A percentile compares a stretch with the other conserved stretches of the same genome.
Conservation (phyloP, 768 basidiomycete species). For the Gloeopeniophorella convolvens region DNA sequence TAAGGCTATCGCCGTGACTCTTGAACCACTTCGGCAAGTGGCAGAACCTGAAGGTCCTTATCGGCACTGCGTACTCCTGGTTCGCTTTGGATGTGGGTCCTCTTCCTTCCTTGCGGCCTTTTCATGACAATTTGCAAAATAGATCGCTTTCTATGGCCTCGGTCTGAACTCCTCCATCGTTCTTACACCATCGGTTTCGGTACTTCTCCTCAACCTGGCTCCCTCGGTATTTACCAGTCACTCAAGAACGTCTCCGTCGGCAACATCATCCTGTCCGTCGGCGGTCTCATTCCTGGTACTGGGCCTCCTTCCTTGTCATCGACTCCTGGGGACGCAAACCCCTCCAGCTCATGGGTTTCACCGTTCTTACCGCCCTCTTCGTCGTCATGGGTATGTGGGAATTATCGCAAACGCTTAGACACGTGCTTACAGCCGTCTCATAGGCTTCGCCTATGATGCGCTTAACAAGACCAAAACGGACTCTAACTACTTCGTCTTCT, state of each 20-base stretch:
- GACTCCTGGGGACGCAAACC: slow-evolving; percentile 79
- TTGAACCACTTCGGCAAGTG: slow-evolving; percentile 56
- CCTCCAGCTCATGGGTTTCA: slow-evolving; percentile 77
- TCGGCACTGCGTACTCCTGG: slow-evolving; percentile 81
- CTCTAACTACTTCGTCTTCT: slow-evolving; percentile 64
- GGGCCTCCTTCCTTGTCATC: slow-evolving; percentile 54
- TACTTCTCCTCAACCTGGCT: slow-evolving; percentile 31
- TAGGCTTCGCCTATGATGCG: slow-evolving; percentile 63
- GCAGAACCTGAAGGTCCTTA: slow-evolving; percentile 72
- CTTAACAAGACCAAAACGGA: slow-evolving; percentile 37
- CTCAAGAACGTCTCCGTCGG: slow-evolving; percentile 64
- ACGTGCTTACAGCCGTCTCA: neutral
- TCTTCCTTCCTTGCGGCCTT: slow-evolving; percentile 22
- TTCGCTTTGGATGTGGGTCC: slow-evolving; percentile 74
- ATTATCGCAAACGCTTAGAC: too few species aligned
- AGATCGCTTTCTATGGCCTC: slow-evolving; percentile 87
- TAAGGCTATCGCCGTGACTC: slow-evolving; percentile 63
- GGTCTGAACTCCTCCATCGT: slow-evolving; percentile 80
- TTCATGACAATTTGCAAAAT: neutral
- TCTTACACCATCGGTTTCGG: slow-evolving; percentile 73
- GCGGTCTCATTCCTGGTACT: slow-evolving; percentile 85
- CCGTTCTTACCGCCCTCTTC: slow-evolving; percentile 57
- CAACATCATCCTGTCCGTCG: slow-evolving; percentile 68
- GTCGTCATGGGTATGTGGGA: slow-evolving; percentile 53
- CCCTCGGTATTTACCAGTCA: slow-evolving; percentile 38